Evolutionary conservation across 495 filamentous ascomycete genomes (phyloP), one percentile per base, ranked within the genome.

Genomic region (Penicillium paxilli): DNA sequence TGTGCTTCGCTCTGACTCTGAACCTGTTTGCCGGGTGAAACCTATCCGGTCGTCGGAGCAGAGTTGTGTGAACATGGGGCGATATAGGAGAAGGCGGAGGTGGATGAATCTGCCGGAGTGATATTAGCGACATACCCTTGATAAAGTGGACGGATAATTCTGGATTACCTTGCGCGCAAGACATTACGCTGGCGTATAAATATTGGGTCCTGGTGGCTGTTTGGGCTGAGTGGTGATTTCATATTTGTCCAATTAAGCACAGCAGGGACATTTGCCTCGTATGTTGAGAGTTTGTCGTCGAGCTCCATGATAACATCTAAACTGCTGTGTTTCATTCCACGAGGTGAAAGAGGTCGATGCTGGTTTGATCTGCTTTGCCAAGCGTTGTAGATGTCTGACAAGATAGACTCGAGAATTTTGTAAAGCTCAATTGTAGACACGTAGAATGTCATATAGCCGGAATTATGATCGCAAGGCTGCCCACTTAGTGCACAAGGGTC

Each of bases 11-110:
- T 42, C 55, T 8, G 44, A 33, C 9, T 53, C 44, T 17, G 40
- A 41, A 21, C 55, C 51, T 26, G 55, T 26, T 2, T 52, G 49
- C 16, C 61, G 50, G 2, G 58, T 23, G 1, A 49, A 26, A 10
- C 57, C 57, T 3, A 47, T 49, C n/a, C 63, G 63, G 26, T 66
- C 47, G 10, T 71, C 69, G 1, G 68, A 71, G 52, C 70, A 79
- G 3, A 78, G 55, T 26, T 74, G 72, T 4, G 72, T 72, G 25
- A 80, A 74, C 44, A 76, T 76, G 1, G 76, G 75, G 4, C 77
- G 74, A 53, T 78, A 75, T 21, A 80, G 67, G 20, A 77, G 70
- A 12, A 79, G 56, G 10, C 67, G 68, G 12, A 79, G 62, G 51
- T 78, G 69, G 1, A 77, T 66, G 44, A 71, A 79, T 62, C 77